These are phyloP conservation scores for Ceratobasidium papillatum DNA, from an alignment of 1,284 basidiomycete species.

Conservation along the genomic window DNA sequence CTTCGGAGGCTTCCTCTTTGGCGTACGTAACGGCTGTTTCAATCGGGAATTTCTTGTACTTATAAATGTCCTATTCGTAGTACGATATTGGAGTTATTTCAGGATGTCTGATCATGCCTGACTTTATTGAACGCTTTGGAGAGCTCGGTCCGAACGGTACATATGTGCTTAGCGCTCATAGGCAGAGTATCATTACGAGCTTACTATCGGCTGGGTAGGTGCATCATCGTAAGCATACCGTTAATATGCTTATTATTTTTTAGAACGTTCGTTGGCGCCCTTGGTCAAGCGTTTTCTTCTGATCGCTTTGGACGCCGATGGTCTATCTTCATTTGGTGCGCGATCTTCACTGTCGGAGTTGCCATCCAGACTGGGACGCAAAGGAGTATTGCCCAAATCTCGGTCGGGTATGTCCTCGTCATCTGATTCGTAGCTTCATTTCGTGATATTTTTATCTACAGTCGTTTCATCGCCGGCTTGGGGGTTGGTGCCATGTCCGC, in stretches of 20 bases:
- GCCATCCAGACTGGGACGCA: constrained; percentile 74
- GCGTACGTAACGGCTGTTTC: not conserved
- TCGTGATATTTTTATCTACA: not conserved
- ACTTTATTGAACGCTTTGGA: constrained; percentile 75
- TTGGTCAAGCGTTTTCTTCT: constrained; percentile 78
- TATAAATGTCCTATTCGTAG: constrained; percentile 64
- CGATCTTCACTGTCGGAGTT: constrained; percentile 74
- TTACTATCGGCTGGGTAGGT: constrained; percentile 76
- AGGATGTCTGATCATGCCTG: constrained; percentile 83
- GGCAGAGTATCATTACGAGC: constrained; percentile 81
- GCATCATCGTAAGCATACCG: not conserved
- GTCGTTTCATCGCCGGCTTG: constrained; percentile 73
- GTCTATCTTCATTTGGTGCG: constrained; percentile 81
- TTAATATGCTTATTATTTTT: not conserved
- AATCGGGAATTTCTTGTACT: not conserved
- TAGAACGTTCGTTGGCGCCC: constrained; percentile 61
- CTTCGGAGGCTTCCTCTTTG: constrained; percentile 52
- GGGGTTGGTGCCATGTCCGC: constrained; percentile 83
- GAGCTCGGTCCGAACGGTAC: constrained; percentile 60
- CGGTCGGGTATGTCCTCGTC: constrained; percentile 57
- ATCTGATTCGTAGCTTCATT: not conserved
- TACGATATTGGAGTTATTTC: constrained; percentile 78
- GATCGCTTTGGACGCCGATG: constrained; percentile 75
- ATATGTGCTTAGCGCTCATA: constrained; percentile 64
- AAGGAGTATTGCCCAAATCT: constrained; percentile 69